Conservation (phyloP, 1,284 basidiomycete species). For the Farysia itapuensis region DNA sequence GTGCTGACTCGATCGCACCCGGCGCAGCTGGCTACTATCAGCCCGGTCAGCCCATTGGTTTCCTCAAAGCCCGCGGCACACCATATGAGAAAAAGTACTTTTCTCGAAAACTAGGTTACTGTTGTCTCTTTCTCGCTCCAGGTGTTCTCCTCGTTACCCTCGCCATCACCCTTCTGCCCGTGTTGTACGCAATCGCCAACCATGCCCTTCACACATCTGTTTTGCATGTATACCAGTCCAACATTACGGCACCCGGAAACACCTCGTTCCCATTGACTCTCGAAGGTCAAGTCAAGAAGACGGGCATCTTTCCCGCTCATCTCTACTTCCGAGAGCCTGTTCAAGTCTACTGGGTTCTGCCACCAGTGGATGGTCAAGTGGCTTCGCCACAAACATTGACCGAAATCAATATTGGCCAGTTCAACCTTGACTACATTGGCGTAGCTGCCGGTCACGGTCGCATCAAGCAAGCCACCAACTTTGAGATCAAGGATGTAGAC, state of each 20-base stretch:
- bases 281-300: conserved; percentile 58
- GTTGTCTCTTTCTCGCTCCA: conserved; percentile 49
- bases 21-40: conserved; percentile 35
- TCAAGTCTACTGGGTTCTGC: conserved; percentile 57
- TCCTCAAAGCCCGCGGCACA: conserved; percentile 50
- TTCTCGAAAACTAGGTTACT: conserved; percentile 51
- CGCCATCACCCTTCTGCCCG: conserved; percentile 55
- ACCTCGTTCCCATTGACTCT: conserved; percentile 57
- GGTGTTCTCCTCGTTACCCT: conserved; percentile 42
- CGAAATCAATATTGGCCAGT: conserved; percentile 56
- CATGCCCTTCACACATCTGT: conserved; percentile 58
- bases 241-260: conserved; percentile 57
- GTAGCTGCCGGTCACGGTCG: conserved; percentile 59
- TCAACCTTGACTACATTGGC: conserved; percentile 50
- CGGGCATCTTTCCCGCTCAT: conserved; percentile 61
- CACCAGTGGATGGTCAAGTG: conserved; percentile 33
- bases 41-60: conserved; percentile 51
- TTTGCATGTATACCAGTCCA: conserved; percentile 56
- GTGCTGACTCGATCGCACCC: conserved; percentile 14
- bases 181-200: conserved; percentile 57
- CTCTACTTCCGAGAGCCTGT: conserved; percentile 59
- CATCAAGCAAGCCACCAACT: conserved; percentile 60
- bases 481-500: conserved; percentile 52
- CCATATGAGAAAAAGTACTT: conserved; percentile 58
- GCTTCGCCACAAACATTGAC: conserved; percentile 33